Conservation (phyloP, 169 alveolate species). For the Miamiensis avidus region DNA sequence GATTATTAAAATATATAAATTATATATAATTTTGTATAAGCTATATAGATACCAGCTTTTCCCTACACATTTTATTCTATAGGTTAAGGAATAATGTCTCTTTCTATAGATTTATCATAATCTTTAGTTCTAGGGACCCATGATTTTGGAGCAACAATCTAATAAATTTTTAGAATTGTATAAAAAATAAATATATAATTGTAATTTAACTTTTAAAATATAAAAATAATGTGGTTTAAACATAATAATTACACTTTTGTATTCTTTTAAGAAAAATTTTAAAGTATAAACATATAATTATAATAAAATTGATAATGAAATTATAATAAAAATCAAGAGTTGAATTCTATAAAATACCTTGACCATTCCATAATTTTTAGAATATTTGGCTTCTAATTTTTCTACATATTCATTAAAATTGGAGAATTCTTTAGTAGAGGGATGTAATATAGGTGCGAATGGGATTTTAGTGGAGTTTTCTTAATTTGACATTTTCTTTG, state of each 20-base stretch:
- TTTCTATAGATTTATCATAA: background rate
- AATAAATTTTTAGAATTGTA: background rate
- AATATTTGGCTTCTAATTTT: slow-evolving; percentile 55
- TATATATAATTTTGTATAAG: no score
- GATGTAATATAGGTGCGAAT: slow-evolving; percentile 57
- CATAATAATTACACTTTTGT: no score
- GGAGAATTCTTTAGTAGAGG: slow-evolving; percentile 55
- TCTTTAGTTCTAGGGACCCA: background rate
- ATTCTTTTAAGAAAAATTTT: no score
- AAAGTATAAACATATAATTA: no score
- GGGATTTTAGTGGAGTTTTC: slow-evolving; percentile 26
- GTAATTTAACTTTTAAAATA: no score
- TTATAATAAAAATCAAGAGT: no score
- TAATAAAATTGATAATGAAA: no score
- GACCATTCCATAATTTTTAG: slow-evolving; percentile 56
- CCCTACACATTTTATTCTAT: background rate
- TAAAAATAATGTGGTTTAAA: no score
- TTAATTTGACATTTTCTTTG: no score
- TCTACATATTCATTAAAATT: slow-evolving; percentile 46
- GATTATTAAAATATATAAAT: no score
- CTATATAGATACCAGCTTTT: background rate
- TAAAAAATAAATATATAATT: no score
- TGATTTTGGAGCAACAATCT: background rate
- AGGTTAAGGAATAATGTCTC: background rate
- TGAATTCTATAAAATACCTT: no score